phyloP scores from a whole-genome alignment of 345 rosid genomes.

The sweet orange (Citrus sinensis) region DVS_A1.0 CM039165.1:37499501-37500000 shows the following conservation, averaged over 20 bases:
- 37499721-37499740: constrained; percentile 80
- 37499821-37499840: neutral
- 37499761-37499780: neutral
- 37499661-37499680: neutral
- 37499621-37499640: neutral
- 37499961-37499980: neutral
- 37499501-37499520: too few species aligned
- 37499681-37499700: constrained; percentile 66
- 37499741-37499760: constrained; percentile 12
- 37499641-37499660: neutral
- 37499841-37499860: constrained; percentile 44
- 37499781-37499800: neutral
- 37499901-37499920: constrained; percentile 86
- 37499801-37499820: neutral
- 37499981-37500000: neutral
- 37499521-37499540: too few species aligned
- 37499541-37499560: too few species aligned
- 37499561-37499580: too few species aligned
- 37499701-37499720: constrained; percentile 86
- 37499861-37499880: constrained; percentile 74
- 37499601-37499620: neutral
- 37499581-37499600: too few species aligned
- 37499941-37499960: constrained; percentile 3
- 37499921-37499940: constrained; percentile 61
- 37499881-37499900: constrained; percentile 88